A percentile compares a stretch with the other conserved stretches of the same genome.
phyloP scores from a whole-genome alignment of 1,284 basidiomycete genomes.

The Coniferiporia weirii region DNA sequence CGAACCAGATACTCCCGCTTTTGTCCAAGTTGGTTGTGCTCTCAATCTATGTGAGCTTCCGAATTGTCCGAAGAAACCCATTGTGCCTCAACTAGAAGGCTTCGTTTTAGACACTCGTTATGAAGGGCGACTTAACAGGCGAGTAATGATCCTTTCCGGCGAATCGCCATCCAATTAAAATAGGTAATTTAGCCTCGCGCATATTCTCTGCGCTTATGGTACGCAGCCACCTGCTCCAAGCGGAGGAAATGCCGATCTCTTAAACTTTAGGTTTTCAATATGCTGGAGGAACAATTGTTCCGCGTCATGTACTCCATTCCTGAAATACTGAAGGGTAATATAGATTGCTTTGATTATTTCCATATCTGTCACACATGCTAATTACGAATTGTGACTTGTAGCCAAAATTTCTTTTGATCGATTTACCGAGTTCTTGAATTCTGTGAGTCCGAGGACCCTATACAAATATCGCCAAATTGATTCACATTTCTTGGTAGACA shows the following conservation, averaged over 20 bases:
- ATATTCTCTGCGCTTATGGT: constrained; percentile 18
- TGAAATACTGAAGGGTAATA: constrained; percentile 22
- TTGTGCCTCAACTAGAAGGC: not conserved
- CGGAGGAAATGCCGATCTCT: too few species aligned
- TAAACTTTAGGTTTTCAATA: constrained; percentile 37
- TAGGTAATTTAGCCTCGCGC: too few species aligned
- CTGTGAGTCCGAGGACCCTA: constrained; percentile 22
- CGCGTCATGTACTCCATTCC: constrained; percentile 26
- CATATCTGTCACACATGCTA: constrained; percentile 29
- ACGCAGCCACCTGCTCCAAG: constrained; percentile 17
- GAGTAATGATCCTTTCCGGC: not conserved
- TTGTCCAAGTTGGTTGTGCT: constrained; percentile 6
- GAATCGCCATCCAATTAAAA: too few species aligned
- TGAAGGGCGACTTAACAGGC: constrained; percentile 9
- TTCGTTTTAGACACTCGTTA: constrained; percentile 7
- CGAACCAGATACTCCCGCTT: constrained; percentile 6
- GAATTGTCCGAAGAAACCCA: not conserved
- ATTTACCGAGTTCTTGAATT: constrained; percentile 40
- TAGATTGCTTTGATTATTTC: constrained; percentile 13
- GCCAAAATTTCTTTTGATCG: constrained; percentile 39
- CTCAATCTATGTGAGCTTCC: constrained; percentile 5
- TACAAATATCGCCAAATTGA: not conserved
- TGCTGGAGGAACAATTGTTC: constrained; percentile 36
- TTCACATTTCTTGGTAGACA: constrained; percentile 29
- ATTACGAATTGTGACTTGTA: too few species aligned